Base-by-base conservation (phyloP, 257 asterid genomes). In the Penstemon newberryi region DNA sequence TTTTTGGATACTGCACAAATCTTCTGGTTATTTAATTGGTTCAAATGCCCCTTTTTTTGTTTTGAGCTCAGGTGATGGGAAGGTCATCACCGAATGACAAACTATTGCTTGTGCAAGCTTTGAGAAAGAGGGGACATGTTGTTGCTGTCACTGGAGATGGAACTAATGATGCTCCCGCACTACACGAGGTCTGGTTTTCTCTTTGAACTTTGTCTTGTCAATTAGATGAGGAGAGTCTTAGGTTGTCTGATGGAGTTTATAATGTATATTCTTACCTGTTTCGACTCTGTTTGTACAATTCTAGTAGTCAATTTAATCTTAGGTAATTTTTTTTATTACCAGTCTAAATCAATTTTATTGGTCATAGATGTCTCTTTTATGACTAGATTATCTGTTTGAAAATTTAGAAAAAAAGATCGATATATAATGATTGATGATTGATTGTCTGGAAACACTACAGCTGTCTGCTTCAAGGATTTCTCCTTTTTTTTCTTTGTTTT, bases 111-210 rank as follows among this genome's bases (percentile, higher is more conserved):
- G 98, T 92, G 70, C 96, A 92, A 88, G 95, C 98, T 63, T 71
- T 92, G 80, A 88, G 96, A 82, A 90, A 70, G 82, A 83, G 60
- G 61, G 96, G 95, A 41, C 97, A 92, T 56, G 97, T 92, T 60
- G 97, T 92, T 66, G 98, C 97, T 71, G 98, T 90, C 38, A 92
- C 98, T 36, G 98, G 98, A 77, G 95, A 90, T 84, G 97, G 97
- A 10, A 85, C 93, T 66, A 86, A 92, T 75, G 98, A 92, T 85
- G 96, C 97, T 75, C 98, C 98, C 43, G 97, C 98, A 70, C 73
- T 92, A 39, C 96, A 92, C n/a, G 98, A 92, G 97, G 98, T 92
- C 63, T 76, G 80, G 8, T 72, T 75, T 63, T 56, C n/a, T 18
- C 50, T 58, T 61, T 8, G 45, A 36, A 43, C 49, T 7, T 12